Evolutionary conservation across 352 stramenopile species (phyloP), one percentile per base, ranked within the genome.

Genomic region (Globisporangium orthogonon): DNA sequence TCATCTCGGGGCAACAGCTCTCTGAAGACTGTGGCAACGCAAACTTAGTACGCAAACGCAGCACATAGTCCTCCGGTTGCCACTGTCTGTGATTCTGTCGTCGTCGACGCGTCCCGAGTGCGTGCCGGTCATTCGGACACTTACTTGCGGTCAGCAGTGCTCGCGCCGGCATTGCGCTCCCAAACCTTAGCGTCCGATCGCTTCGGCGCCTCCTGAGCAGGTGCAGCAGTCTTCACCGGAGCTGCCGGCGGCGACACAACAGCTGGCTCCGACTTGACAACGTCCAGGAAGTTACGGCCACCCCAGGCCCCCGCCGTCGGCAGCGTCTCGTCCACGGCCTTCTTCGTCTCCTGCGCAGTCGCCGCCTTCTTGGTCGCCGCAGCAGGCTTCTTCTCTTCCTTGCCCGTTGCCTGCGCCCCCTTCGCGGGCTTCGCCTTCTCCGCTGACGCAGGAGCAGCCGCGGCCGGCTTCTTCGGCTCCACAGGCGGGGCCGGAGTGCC

Each of bases 201-300:
- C 63, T 72, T 74, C 44, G 33, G 51, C 28, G 48, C 37, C 30
- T 63, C 63, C 31, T 56, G 28, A 4, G 18, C 33, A 37, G 23
- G 31, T 15, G 31, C 29, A 35, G 31, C 58, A 35, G 46, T 51
- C 51, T 75, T 78, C 45, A 71, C 71, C 17, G 66, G 62, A 35
- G 64, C 60, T 37, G 67, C 58, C 52, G 70, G 69, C 7, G 71
- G 53, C 37, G 58, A 44, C 35, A 52, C 70, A 9, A 49, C 44
- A n/a, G 18, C 13, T 18, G 78, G 78, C 50, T 91, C 78, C 60
- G 81, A 73, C 70, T 90, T 94, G 50, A 94, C 83, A 15, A 94
- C 81, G 56, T 94, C 83, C 49, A 89, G 60, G 49, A 94, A 94
- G 65, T 87, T 89, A 40, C 83, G 83, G 33, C 78, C 81, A 39